Conservation (phyloP, 176 grass and related monocot genomes). For the Triticum turgidum region DNA sequence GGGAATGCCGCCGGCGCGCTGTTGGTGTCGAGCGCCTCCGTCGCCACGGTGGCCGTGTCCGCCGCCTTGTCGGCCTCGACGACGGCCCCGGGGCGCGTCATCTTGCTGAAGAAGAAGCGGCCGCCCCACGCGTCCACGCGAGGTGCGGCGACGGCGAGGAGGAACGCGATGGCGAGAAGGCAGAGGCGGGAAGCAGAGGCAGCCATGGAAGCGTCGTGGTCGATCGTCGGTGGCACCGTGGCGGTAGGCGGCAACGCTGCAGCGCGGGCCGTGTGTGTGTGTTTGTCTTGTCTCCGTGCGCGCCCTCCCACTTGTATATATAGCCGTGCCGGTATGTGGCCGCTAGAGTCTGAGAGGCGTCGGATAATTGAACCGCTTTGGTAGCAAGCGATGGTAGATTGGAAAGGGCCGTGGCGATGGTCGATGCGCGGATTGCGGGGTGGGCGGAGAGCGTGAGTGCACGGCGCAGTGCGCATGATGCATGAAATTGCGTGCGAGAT, state of each 20-base stretch:
- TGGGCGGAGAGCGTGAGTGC: not conserved
- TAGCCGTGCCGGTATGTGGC: conserved; percentile 21
- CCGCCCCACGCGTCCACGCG: conserved; percentile 34
- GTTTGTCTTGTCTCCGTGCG: not conserved
- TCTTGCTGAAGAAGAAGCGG: conserved; percentile 55
- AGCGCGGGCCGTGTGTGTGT: not conserved
- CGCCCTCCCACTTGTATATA: conserved; percentile 5
- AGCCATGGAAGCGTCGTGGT: not conserved
- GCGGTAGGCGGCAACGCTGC: not conserved
- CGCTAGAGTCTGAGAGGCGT: not conserved
- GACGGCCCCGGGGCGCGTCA: not conserved
- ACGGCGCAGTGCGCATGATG: conserved; percentile 28
- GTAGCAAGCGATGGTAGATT: conserved; percentile 11
- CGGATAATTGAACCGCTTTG: not conserved
- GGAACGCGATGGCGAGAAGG: conserved; percentile 8
- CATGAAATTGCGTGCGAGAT: conserved; percentile 50
- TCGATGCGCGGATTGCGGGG: conserved; percentile 26
- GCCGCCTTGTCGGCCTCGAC: conserved; percentile 27
- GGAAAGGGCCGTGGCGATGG: not conserved
- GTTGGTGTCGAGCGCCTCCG: not conserved
- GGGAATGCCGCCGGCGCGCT: conserved; percentile 20
- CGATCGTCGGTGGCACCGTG: conserved; percentile 32
- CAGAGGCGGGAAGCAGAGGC: not conserved
- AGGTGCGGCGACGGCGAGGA: conserved; percentile 10
- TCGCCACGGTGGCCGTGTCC: not conserved